Conservation (phyloP, 2,329 filamentous ascomycete genomes). For the Fusarium proliferatum region DNA sequence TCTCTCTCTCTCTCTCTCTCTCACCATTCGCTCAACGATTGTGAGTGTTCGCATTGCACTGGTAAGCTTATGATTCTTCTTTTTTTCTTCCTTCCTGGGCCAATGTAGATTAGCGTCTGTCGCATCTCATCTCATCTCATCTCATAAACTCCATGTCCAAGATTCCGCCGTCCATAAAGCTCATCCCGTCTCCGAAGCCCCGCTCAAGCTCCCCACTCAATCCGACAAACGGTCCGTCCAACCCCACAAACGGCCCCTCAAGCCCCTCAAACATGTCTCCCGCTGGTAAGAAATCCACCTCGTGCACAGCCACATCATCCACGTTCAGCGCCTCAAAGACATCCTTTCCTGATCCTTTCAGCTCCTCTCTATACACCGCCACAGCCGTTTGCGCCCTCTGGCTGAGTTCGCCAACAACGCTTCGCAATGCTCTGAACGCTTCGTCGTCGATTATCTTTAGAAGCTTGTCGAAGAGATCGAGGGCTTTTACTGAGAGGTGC, state of each 20-base stretch:
- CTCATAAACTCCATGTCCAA: slow-evolving; percentile 8
- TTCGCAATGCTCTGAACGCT: slow-evolving; percentile 21
- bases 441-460: slow-evolving; percentile 35
- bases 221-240: slow-evolving; percentile 21
- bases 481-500: slow-evolving; percentile 42
- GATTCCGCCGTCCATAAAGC: not conserved
- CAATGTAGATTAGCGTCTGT: not conserved
- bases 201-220: slow-evolving; percentile 11
- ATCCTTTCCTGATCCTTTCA: not conserved
- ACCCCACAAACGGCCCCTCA: slow-evolving; percentile 17
- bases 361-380: slow-evolving; percentile 2
- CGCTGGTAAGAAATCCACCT: slow-evolving; percentile 20
- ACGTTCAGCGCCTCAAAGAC: slow-evolving; percentile 11
- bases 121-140: not conserved
- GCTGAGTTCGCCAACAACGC: slow-evolving; percentile 33
- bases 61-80: not conserved
- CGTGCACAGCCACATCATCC: not conserved
- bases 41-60: not conserved
- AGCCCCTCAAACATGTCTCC: slow-evolving; percentile 14
- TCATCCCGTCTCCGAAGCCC: not conserved
- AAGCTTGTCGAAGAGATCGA: slow-evolving; percentile 46
- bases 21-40: not conserved
- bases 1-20: not conserved
- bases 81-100: not conserved
- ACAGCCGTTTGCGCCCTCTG: slow-evolving; percentile 35